Percentiles rank a stretch among this genome's conserved stretches.
Conservation (phyloP, 345 rosid species). For the Mangifera indica region DNA sequence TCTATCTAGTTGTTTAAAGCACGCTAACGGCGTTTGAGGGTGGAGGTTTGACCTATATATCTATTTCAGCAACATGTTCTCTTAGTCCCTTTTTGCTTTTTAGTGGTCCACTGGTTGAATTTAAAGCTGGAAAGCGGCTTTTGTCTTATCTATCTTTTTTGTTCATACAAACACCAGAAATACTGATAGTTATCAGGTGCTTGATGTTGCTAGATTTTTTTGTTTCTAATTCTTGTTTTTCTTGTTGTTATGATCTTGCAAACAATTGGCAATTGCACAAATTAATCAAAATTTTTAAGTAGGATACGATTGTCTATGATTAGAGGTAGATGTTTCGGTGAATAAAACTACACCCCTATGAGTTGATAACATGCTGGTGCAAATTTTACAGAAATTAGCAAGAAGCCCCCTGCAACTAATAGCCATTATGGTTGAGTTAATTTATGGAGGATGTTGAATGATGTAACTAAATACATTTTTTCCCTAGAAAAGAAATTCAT, state of each 20-base stretch:
- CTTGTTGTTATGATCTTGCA: not conserved
- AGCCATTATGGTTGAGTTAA: no score
- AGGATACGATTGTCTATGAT: not conserved
- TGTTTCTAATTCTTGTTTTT: not conserved
- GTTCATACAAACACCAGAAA: not conserved
- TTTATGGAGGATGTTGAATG: no score
- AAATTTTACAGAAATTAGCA: no score
- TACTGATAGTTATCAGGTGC: not conserved
- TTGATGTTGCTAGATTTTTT: not conserved
- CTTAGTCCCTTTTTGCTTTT: not conserved
- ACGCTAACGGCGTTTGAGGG: not conserved
- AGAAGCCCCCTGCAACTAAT: no score
- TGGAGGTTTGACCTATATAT: not conserved
- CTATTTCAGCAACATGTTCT: not conserved
- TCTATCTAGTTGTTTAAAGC: not conserved
- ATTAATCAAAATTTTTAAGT: no score
- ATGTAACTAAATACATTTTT: no score
- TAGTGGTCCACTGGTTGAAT: not conserved
- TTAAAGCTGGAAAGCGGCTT: not conserved
- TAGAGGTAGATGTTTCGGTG: not conserved
- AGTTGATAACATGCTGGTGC: no score
- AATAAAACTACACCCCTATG: no score
- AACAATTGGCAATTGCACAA: not conserved
- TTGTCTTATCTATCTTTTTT: not conserved
- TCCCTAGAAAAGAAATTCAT: no score